Conservation (phyloP, 2,329 filamentous ascomycete genomes). For the Cucurbitaria berberidis region DNA sequence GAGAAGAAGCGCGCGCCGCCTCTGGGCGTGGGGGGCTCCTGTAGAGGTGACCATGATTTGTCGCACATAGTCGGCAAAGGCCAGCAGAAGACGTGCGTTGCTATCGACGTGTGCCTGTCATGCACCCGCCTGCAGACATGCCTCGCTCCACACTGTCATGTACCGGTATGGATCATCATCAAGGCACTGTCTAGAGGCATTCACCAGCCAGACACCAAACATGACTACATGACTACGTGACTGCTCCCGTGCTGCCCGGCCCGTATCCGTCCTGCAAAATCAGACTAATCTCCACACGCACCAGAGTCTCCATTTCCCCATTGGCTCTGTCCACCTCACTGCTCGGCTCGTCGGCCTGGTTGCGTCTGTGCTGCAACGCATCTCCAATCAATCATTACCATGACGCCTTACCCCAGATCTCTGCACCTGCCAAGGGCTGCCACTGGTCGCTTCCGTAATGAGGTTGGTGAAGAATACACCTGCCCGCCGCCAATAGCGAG, state of each 20-base stretch:
- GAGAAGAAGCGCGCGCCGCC: slow-evolving; percentile 15
- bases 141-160: slow-evolving; percentile 8
- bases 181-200: not conserved
- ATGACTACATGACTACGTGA: too few species aligned
- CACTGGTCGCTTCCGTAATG: not conserved
- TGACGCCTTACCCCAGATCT: slow-evolving; percentile 33
- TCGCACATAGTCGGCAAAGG: too few species aligned
- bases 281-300: slow-evolving; percentile 21
- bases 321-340: slow-evolving; percentile 16
- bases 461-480: not conserved
- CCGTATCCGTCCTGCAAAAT: not conserved
- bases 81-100: not conserved
- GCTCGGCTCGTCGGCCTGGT: slow-evolving; percentile 9
- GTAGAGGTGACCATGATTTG: too few species aligned
- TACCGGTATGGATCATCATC: too few species aligned
- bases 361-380: not conserved
- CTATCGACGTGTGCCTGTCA: slow-evolving; percentile 19
- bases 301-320: slow-evolving; percentile 10
- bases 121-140: slow-evolving; percentile 18
- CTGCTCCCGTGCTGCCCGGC: not conserved
- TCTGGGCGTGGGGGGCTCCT: slow-evolving; percentile 20
- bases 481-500: slow-evolving; percentile 1
- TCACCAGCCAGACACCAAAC: not conserved
- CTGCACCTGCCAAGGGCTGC: not conserved
- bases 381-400: slow-evolving; percentile 26